phyloP scores from a whole-genome alignment of 495 filamentous ascomycete species.

The Trichoderma parareesei region DNA sequence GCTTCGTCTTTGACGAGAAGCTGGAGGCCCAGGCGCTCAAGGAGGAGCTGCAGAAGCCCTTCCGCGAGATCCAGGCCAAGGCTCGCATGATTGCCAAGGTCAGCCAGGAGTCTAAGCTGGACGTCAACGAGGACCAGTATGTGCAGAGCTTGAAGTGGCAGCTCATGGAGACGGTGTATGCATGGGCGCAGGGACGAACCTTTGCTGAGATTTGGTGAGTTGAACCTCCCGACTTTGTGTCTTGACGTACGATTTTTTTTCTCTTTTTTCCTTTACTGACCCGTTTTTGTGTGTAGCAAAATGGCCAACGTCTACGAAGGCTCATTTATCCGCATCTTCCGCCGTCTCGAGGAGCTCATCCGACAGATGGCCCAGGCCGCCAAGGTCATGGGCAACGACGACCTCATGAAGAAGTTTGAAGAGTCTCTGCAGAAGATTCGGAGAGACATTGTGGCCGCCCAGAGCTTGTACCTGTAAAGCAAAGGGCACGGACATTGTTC shows the following conservation, averaged over 20 bases:
- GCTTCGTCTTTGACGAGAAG: constrained; percentile 97
- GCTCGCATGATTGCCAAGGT: constrained; percentile 85
- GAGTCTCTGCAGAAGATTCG: constrained; percentile 71
- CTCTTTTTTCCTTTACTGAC: too few relatives aligned
- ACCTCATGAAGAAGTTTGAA: constrained; percentile 86
- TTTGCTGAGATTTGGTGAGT: constrained; percentile 95
- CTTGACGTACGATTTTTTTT: background rate
- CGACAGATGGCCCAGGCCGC: constrained; percentile 94
- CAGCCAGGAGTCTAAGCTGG: constrained; percentile 83
- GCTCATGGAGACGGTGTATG: constrained; percentile 92
- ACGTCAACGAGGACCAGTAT: constrained; percentile 88
- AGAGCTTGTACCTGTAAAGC: constrained; percentile 73
- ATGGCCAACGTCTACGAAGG: constrained; percentile 99
- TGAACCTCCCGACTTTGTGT: background rate
- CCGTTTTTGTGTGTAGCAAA: constrained; percentile 51
- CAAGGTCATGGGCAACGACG: constrained; percentile 96
- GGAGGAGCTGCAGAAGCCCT: constrained; percentile 79
- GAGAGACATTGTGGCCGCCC: constrained; percentile 87
- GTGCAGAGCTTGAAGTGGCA: constrained; percentile 78
- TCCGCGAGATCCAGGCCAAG: constrained; percentile 73
- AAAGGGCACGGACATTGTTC: background rate
- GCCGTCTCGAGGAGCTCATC: constrained; percentile 89
- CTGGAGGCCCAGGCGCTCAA: constrained; percentile 62
- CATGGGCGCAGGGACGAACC: constrained; percentile 84
- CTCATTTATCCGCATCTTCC: constrained; percentile 89